These are phyloP conservation scores for Coelastrella sp. DNA, from an alignment of 139 green algal species.

Conservation along the genomic window DNA sequence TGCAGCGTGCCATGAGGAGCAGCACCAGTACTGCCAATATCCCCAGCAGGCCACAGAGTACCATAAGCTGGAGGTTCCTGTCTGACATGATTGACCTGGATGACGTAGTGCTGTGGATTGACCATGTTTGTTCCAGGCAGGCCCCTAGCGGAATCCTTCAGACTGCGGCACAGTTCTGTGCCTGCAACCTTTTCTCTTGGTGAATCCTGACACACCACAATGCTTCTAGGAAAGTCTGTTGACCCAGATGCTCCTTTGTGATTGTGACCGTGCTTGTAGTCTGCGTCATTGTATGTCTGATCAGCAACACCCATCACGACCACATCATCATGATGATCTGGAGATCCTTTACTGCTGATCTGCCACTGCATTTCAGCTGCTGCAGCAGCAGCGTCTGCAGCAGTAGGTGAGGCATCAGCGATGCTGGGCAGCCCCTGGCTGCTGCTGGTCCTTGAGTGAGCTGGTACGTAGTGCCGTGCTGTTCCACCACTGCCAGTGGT, in stretches of 20 bases:
- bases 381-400: not conserved
- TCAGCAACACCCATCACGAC: not conserved
- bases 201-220: too few relatives aligned
- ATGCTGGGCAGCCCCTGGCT: conserved; percentile 4
- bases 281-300: too few relatives aligned
- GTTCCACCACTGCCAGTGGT: conserved; percentile 7
- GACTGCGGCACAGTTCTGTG: too few relatives aligned
- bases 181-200: too few relatives aligned
- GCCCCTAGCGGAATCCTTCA: not conserved
- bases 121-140: not conserved
- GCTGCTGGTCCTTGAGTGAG: not conserved
- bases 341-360: not conserved
- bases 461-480: not conserved
- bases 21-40: not conserved
- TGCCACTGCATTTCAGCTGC: not conserved
- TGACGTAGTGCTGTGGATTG: conserved; percentile 5
- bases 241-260: too few relatives aligned
- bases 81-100: conserved; percentile 31
- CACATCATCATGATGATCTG: not conserved
- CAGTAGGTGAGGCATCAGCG: not conserved
- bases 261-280: too few relatives aligned
- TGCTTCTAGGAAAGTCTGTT: too few relatives aligned
- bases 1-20: not conserved
- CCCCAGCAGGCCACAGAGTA: not conserved
- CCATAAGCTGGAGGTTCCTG: not conserved